Conservation (phyloP, 768 basidiomycete genomes). For the Boletellus sp. region DNA sequence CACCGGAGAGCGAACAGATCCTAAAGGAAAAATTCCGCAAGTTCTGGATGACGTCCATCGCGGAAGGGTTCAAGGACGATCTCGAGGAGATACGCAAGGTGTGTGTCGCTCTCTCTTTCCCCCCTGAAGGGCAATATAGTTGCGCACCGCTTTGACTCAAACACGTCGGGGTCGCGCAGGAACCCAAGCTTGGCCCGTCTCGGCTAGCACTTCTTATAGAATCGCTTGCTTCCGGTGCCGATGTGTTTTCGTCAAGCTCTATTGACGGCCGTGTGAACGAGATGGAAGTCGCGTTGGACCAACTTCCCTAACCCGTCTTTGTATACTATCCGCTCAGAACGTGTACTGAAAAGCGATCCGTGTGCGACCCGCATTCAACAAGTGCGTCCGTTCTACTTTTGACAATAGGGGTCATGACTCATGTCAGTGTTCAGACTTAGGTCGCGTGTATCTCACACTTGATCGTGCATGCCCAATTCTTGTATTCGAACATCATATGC, state of each 20-base stretch:
- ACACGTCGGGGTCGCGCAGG: slow-evolving; percentile 28
- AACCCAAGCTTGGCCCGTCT: slow-evolving; percentile 66
- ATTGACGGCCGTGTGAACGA: slow-evolving; percentile 47
- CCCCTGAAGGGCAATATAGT: background rate
- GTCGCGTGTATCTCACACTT: background rate
- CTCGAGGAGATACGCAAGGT: slow-evolving; percentile 83
- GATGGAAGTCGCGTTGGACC: slow-evolving; percentile 69
- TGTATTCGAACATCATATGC: no score
- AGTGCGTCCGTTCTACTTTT: background rate
- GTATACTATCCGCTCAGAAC: background rate
- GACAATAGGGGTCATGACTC: background rate
- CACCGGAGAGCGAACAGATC: slow-evolving; percentile 43
- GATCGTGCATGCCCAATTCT: no score
- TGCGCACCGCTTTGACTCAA: background rate
- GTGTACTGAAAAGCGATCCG: no score
- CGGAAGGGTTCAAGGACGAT: slow-evolving; percentile 79
- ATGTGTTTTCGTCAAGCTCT: slow-evolving; percentile 56
- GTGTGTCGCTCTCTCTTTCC: slow-evolving; percentile 12
- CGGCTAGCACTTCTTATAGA: slow-evolving; percentile 75
- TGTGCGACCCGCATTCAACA: background rate
- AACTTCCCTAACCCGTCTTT: slow-evolving; percentile 12
- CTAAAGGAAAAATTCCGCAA: slow-evolving; percentile 70
- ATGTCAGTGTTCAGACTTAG: background rate
- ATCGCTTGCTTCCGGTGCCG: slow-evolving; percentile 74
- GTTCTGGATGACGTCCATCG: slow-evolving; percentile 84